Conservation (phyloP, 2,329 filamentous ascomycete species). For the Cercospora berteroae region DNA sequence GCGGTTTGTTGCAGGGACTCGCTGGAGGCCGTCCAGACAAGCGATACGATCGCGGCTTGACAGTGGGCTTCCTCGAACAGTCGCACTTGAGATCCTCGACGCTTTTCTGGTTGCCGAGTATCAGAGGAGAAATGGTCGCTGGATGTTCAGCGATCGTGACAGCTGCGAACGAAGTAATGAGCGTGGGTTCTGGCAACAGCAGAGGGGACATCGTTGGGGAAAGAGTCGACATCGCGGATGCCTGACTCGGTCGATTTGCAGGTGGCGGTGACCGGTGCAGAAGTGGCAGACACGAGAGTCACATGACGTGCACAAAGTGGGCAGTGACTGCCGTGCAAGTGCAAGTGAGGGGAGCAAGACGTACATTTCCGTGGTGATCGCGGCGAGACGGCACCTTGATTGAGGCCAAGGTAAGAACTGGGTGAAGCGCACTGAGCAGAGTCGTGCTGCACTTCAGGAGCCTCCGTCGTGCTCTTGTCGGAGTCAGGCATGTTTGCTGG, state of each 20-base stretch:
- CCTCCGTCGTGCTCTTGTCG: constrained; percentile 17
- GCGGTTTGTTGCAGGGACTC: constrained; percentile 26
- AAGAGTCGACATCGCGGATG: not conserved
- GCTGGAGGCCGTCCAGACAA: constrained; percentile 44
- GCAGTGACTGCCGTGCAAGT: not conserved
- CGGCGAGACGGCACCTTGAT: constrained; percentile 24
- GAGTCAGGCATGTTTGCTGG: constrained; percentile 21
- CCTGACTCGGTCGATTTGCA: not conserved
- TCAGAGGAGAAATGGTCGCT: constrained; percentile 49
- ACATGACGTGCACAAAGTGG: not conserved
- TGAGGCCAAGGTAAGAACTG: constrained; percentile 30
- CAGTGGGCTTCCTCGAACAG: constrained; percentile 37
- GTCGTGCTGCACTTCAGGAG: constrained; percentile 24
- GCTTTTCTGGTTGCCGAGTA: constrained; percentile 47
- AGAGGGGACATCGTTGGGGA: constrained; percentile 1
- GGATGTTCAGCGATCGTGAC: constrained; percentile 47
- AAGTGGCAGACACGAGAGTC: not conserved
- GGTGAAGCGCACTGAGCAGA: constrained; percentile 31
- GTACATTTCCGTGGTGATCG: constrained; percentile 32
- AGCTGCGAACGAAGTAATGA: constrained; percentile 36
- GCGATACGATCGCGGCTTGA: constrained; percentile 41
- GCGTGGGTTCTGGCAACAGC: constrained; percentile 7
- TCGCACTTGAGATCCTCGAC: constrained; percentile 44
- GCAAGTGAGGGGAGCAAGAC: constrained; percentile 19
- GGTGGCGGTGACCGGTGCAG: not conserved